These are phyloP conservation scores for Atkinsonella texensis DNA, from an alignment of 2,329 filamentous ascomycete genomes.

Conservation along the genomic window DNA sequence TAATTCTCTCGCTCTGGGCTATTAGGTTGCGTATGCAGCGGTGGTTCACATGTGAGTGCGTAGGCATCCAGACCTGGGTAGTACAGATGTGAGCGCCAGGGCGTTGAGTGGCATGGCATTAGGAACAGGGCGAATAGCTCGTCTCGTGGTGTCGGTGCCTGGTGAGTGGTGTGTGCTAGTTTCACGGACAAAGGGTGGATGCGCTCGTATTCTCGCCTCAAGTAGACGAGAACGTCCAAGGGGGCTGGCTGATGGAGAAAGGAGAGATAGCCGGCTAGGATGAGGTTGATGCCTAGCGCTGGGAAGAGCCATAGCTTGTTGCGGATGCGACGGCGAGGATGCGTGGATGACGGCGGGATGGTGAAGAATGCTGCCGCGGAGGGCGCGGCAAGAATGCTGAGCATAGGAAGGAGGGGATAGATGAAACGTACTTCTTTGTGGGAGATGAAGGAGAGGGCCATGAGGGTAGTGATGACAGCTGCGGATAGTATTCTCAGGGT, in stretches of 20 bases:
- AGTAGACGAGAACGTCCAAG: slow-evolving; percentile 58
- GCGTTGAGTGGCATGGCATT: slow-evolving; percentile 91
- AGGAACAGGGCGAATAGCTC: slow-evolving; percentile 66
- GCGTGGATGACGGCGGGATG: slow-evolving; percentile 14
- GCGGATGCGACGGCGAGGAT: slow-evolving; percentile 24
- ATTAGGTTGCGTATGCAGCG: slow-evolving; percentile 51
- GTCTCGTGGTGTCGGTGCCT: slow-evolving; percentile 14
- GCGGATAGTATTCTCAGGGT: slow-evolving; percentile 36
- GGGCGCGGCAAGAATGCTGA: slow-evolving; percentile 69
- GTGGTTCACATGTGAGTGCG: slow-evolving; percentile 84
- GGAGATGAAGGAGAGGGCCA: slow-evolving; percentile 61
- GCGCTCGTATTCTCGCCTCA: slow-evolving; percentile 61
- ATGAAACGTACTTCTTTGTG: slow-evolving; percentile 98
- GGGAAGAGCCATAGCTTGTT: slow-evolving; percentile 44
- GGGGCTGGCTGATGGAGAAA: slow-evolving; percentile 72
- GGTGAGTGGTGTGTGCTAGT: slow-evolving; percentile 11
- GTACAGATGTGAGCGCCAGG: slow-evolving; percentile 82
- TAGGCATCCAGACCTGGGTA: slow-evolving; percentile 65
- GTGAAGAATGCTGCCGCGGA: slow-evolving; percentile 55
- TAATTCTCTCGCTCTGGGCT: slow-evolving; percentile 54
- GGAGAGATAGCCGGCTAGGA: slow-evolving; percentile 62
- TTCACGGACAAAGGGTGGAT: slow-evolving; percentile 29
- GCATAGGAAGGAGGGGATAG: slow-evolving; percentile 77
- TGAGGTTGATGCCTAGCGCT: slow-evolving; percentile 53
- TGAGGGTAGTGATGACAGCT: slow-evolving; percentile 46